Evolutionary conservation across 1,139 yeast genomes (phyloP), one percentile per base, ranked within the genome.

Genomic region (Saccharomyces hybrid): DNA sequence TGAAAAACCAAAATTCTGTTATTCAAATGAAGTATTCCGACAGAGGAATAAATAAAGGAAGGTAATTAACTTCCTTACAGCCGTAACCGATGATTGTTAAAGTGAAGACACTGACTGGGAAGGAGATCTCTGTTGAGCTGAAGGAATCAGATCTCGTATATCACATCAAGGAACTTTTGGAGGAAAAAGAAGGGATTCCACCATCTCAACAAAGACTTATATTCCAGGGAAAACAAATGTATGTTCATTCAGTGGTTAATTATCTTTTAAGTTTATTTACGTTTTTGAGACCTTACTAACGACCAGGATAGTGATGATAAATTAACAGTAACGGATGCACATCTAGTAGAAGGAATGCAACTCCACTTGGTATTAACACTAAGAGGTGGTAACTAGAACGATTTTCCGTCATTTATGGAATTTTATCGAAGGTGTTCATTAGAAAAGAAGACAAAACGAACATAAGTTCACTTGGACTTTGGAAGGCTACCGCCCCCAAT

Each of bases 131-230:
- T 57, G 83, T 89, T 55, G 91, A 86, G 62, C 82, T 89, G 51
- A 93, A 87, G 63, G 84, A 89, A 51, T 70, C 80, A 8, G 96
- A 89, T 50, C 63, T 75, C 76, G 85, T 91, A 58, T 81, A 84
- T 61, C 82, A 88, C 53, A 84, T 93, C 73, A 93, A 93, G 73
- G 98, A 93, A 70, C 81, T 88, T 71, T 83, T 93, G 76, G 98
- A 93, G 71, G 97, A 93, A 68, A 88, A 90, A 68, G 99, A 93
- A 70, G 99, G 99, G 3, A 93, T 93, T 56, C 97, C 98, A 3
- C 98, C 99, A 23, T 83, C 89, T 32, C 99, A 93, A 72, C 99
- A 93, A 71, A 80, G 97, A 63, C 80, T 93, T 61, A 86, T 93
- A 66, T 90, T 82, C 73, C 85, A 88, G 57, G 99, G 99, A 23